A percentile compares a stretch with the other conserved stretches of the same genome.
These are phyloP conservation scores for Elongisporangium anandrum DNA, from an alignment of 352 stramenopile species.

Conservation along the genomic window DNA sequence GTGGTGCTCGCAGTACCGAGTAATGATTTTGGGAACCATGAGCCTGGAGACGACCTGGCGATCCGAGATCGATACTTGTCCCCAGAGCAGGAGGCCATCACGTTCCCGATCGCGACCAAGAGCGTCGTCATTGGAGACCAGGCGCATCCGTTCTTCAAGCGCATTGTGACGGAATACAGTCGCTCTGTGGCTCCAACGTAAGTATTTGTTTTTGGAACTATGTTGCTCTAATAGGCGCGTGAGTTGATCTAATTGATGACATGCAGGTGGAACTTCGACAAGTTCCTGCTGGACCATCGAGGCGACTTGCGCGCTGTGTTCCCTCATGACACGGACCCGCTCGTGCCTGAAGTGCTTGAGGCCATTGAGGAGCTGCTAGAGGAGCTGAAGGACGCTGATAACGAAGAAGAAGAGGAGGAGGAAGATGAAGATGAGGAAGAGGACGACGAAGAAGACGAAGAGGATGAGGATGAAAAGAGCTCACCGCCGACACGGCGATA, in stretches of 20 bases:
- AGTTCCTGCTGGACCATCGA: slow-evolving; percentile 64
- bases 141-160: slow-evolving; percentile 62
- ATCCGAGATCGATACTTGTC: slow-evolving; percentile 39
- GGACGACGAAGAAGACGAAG: slow-evolving; percentile 12
- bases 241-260: neutral
- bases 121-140: slow-evolving; percentile 31
- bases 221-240: neutral
- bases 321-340: slow-evolving; percentile 65
- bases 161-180: slow-evolving; percentile 58
- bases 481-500: neutral
- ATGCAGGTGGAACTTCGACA: slow-evolving; percentile 76
- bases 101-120: slow-evolving; percentile 55
- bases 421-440: slow-evolving; percentile 10
- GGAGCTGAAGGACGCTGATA: slow-evolving; percentile 25
- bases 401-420: slow-evolving; percentile 3
- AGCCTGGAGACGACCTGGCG: slow-evolving; percentile 37
- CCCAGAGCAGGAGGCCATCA: slow-evolving; percentile 23
- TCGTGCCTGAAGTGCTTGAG: slow-evolving; percentile 48
- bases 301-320: slow-evolving; percentile 67
- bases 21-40: slow-evolving; percentile 61
- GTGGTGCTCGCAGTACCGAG: slow-evolving; percentile 60
- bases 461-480: slow-evolving; percentile 6
- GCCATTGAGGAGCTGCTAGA: slow-evolving; percentile 62
- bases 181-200: slow-evolving; percentile 56
- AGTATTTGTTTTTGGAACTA: neutral